These are phyloP conservation scores for Colletotrichum trifolii DNA, from an alignment of 2,329 filamentous ascomycete species.

Conservation along the genomic window DNA sequence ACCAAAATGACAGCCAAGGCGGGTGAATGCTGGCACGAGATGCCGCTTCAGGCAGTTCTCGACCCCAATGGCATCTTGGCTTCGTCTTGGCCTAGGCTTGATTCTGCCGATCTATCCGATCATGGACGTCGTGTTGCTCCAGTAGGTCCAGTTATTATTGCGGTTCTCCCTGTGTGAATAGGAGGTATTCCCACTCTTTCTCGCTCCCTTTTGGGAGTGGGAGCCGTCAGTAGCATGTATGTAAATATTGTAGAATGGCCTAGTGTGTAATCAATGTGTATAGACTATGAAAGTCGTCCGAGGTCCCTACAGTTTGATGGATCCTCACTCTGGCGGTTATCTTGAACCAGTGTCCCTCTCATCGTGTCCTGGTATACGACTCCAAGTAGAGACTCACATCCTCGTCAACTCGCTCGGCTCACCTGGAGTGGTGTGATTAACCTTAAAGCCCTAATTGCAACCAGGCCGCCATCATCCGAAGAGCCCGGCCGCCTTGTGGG, in stretches of 20 bases:
- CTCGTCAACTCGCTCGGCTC: not conserved
- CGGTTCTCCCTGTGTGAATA: conserved; percentile 14
- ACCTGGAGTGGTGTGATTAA: conserved; percentile 16
- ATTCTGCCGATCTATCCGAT: conserved; percentile 33
- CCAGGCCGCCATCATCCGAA: not conserved
- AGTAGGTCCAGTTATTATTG: conserved; percentile 1
- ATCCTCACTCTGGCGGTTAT: too few relatives aligned
- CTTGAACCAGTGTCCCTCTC: too few relatives aligned
- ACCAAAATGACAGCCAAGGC: not conserved
- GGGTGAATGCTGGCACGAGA: conserved; percentile 5
- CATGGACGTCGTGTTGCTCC: conserved; percentile 11
- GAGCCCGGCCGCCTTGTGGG: conserved; percentile 21
- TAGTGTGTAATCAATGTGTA: too few relatives aligned
- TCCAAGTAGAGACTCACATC: too few relatives aligned
- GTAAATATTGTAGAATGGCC: not conserved
- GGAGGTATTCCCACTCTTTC: conserved; percentile 7
- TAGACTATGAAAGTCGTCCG: too few relatives aligned
- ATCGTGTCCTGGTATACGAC: too few relatives aligned
- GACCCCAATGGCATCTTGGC: conserved; percentile 28
- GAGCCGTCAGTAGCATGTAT: conserved; percentile 1
- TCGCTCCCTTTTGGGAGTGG: not conserved
- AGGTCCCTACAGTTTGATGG: too few relatives aligned
- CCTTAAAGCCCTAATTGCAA: conserved; percentile 23
- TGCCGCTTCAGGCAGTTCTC: conserved; percentile 7
- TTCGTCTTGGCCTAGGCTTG: conserved; percentile 32